Evolutionary conservation across 805 yeast species (phyloP), one percentile per base, ranked within the genome.

Genomic region (Candida palmyrensis): DNA sequence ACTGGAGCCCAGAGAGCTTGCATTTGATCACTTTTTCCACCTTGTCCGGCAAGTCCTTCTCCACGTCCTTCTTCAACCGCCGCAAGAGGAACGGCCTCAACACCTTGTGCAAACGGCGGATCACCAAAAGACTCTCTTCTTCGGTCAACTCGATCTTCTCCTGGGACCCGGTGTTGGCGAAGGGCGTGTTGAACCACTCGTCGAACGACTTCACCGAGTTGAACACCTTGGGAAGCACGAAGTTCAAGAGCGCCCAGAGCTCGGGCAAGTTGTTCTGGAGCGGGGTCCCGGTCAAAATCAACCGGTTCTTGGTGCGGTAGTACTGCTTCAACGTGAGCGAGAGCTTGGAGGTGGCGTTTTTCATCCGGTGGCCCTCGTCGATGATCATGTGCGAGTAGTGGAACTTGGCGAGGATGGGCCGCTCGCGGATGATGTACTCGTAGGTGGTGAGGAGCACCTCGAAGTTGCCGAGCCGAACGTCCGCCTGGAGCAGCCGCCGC

Each of bases 321-420:
- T 76, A 82, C 35, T 72, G 76, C 22, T 81, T 76, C 44, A 84
- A 74, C 0, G 92, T 83, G 35, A 66, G 66, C 0, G 90, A 81
- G 36, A 84, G 62, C 50, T 83, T 84, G 3, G 90, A 82, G 37
- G 75, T 74, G 2, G 88, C 68, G 51, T 84, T 84, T 53, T 84
- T 84, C 88, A 84, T 80, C 61, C 94, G 70, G 57, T 84, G 95
- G 57, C 95, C 95, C 68, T 84, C 95, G 66, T 84, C 95, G 44
- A 84, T 84, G 43, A 84, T 82, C 90, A 84, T 84, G 55, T 85
- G 90, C 26, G 82, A 82, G 79, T 89, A 84, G 42, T 73, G 73
- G 44, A 80, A 75, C 48, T 79, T 81, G 18, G 79, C 59, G 46
- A 84, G 62, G 14, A 84, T 49, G 4, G 88, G 80, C 41, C 86